A percentile compares a stretch with the other conserved stretches of the same genome.
phyloP scores from a whole-genome alignment of 257 asterid genomes.

The Mitragyna speciosa region DNA sequence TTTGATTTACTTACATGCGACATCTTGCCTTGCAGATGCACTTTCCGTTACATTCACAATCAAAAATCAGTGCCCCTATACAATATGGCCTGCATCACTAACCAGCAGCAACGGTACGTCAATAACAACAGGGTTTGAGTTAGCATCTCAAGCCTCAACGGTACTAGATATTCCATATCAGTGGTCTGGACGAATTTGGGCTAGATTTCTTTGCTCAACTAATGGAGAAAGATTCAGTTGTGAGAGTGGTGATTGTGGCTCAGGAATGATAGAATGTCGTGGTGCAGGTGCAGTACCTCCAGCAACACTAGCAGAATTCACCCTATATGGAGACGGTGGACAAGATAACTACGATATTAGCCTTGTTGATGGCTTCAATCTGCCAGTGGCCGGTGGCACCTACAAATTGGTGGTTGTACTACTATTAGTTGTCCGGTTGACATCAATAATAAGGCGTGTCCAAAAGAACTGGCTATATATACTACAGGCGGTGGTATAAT shows the following conservation, averaged over 20 bases:
- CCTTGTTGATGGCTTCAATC: conserved; percentile 63
- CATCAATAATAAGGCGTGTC: conserved; percentile 42
- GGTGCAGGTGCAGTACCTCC: conserved; percentile 23
- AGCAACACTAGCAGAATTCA: conserved; percentile 22
- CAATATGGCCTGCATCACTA: conserved; percentile 56
- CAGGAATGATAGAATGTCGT: conserved; percentile 23
- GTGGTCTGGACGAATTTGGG: conserved; percentile 66
- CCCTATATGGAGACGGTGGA: background rate
- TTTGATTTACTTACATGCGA: too few species aligned
- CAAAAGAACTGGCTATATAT: conserved; percentile 39
- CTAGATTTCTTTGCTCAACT: conserved; percentile 37
- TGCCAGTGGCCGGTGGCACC: conserved; percentile 50
- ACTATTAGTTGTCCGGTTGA: conserved; percentile 46
- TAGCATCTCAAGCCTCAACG: conserved; percentile 29
- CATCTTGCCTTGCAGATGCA: conserved; percentile 23
- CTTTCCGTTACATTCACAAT: conserved; percentile 39
- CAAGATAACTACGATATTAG: conserved; percentile 26
- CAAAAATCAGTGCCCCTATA: conserved; percentile 38
- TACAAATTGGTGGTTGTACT: conserved; percentile 42
- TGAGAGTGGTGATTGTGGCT: conserved; percentile 40
- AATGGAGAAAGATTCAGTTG: conserved; percentile 34
- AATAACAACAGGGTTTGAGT: conserved; percentile 37
- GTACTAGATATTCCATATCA: conserved; percentile 17
- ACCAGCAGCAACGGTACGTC: conserved; percentile 34
- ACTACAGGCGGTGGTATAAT: conserved; percentile 44